A percentile compares a stretch with the other conserved stretches of the same genome.
Conservation (phyloP, 169 alveolate species). For the Plasmodium falciparum region DNA sequence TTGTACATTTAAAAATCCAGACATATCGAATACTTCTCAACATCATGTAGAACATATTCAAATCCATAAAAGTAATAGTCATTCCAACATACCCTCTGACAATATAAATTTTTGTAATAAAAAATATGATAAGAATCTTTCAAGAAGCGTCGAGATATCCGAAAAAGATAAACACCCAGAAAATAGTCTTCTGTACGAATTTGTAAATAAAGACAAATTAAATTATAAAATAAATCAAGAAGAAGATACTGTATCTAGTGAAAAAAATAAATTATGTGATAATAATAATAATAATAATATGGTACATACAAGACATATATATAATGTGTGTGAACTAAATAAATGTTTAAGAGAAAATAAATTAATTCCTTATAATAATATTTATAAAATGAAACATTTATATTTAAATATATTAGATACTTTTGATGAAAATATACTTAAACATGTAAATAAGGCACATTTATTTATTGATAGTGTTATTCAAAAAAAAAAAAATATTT, state of each 20-base stretch:
- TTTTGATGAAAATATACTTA: slow-evolving; percentile 41
- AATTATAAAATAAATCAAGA: not conserved
- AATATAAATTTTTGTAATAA: not conserved
- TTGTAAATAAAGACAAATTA: not conserved
- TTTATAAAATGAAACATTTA: slow-evolving; percentile 61
- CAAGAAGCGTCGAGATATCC: not conserved
- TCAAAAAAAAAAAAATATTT: slow-evolving; percentile 19
- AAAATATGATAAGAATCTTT: not conserved
- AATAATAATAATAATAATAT: too few relatives aligned
- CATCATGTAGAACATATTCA: too few relatives aligned
- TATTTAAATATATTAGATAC: slow-evolving; percentile 65
- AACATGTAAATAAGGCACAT: slow-evolving; percentile 51
- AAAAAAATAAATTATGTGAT: too few relatives aligned
- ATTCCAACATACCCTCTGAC: too few relatives aligned
- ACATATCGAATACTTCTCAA: too few relatives aligned
- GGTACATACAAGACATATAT: not conserved
- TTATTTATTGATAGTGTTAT: slow-evolving; percentile 44
- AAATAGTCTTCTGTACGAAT: not conserved
- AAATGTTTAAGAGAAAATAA: slow-evolving; percentile 9
- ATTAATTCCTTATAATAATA: slow-evolving; percentile 2
- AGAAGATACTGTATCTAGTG: too few relatives aligned
- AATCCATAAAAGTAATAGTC: too few relatives aligned
- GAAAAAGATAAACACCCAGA: not conserved
- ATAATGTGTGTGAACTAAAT: slow-evolving; percentile 50
- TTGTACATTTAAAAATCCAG: too few relatives aligned